These are phyloP conservation scores for Glycyrrhiza uralensis DNA, from an alignment of 306 rosid species.

Conservation along the genomic window DNA sequence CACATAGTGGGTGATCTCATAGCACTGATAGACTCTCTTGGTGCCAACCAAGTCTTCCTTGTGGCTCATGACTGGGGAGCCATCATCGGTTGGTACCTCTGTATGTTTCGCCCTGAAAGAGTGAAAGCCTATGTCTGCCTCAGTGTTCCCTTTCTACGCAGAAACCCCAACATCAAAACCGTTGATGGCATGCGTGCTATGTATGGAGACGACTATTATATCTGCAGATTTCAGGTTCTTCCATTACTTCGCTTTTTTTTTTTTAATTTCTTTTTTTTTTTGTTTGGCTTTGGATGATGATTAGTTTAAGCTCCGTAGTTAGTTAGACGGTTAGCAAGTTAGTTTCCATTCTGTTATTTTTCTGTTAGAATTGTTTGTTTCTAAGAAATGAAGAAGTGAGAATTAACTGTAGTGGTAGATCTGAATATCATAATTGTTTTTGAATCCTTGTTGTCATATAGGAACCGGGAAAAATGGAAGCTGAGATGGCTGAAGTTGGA, in stretches of 20 bases:
- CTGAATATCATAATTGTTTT: not conserved
- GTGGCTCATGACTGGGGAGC: constrained; percentile 47
- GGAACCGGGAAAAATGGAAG: constrained; percentile 35
- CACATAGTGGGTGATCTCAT: constrained; percentile 33
- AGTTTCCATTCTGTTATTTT: too few relatives aligned
- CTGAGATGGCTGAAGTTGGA: constrained; percentile 29
- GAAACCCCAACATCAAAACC: not conserved
- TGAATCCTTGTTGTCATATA: not conserved
- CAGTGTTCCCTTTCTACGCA: not conserved
- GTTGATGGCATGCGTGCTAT: not conserved
- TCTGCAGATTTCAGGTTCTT: constrained; percentile 43
- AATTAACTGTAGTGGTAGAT: not conserved
- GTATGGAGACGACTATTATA: constrained; percentile 37
- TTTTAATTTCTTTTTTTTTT: not conserved
- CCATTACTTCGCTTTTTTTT: not conserved
- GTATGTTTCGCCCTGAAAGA: constrained; percentile 33
- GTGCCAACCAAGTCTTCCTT: constrained; percentile 25
- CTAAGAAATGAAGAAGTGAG: too few relatives aligned
- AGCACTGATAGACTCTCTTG: constrained; percentile 5
- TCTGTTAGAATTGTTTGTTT: not conserved
- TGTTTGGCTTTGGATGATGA: too few relatives aligned
- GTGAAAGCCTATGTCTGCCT: constrained; percentile 32
- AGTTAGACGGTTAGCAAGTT: too few relatives aligned
- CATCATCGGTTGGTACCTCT: constrained; percentile 21
- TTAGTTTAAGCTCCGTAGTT: too few relatives aligned